Base-by-base conservation (phyloP, 2,329 filamentous ascomycete species). In the Beauveria pseudobassiana region DNA sequence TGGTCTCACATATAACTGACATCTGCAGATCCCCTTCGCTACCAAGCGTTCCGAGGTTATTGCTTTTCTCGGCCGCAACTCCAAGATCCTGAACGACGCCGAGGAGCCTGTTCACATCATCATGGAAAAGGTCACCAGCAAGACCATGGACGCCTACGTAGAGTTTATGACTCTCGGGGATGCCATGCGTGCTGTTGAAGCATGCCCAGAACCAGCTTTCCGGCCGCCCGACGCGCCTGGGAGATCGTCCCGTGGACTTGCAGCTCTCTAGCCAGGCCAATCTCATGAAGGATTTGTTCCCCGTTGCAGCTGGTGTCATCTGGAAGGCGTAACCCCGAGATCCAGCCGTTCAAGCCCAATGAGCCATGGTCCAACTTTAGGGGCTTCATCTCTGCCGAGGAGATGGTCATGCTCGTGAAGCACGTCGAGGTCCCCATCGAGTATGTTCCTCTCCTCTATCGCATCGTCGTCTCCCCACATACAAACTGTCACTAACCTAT, bases 211-310 rank as follows among this genome's bases (percentile, higher is more conserved):
- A 77, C 52, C 64, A 69, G 5, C 65, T 69, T 16, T 70, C 69
- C 22, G 77, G 77, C 4, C 78, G 81, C 4, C 69, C 74, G 26
- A 74, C 74, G 50, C 81, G 81, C 30, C 75, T 89, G 5, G 85
- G 84, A 0, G 79, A 82, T 52, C 82, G 86, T 1, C 76, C 79
- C 18, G 78, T 87, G 26, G 80, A 84, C 2, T 72, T 88, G 9
- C 78, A 82, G 64, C 69, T 87, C 2, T 83, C 84, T 0, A 82
- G 78, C 65, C 82, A 86, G 67, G 76, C 75, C 0, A 74, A 74
- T 6, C 74, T 89, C 18, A 87, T 88, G 84, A 76, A 75, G 64
- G 80, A 83, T n/a, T 71, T 88, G 20, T 88, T 88, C 66, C 85
- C 85, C 0, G 76, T 79, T 46, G 81, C 83, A 4, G 74, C 74